These are phyloP conservation scores for Camelina hispida DNA, from an alignment of 345 rosid genomes.

Conservation along the genomic window DNA sequence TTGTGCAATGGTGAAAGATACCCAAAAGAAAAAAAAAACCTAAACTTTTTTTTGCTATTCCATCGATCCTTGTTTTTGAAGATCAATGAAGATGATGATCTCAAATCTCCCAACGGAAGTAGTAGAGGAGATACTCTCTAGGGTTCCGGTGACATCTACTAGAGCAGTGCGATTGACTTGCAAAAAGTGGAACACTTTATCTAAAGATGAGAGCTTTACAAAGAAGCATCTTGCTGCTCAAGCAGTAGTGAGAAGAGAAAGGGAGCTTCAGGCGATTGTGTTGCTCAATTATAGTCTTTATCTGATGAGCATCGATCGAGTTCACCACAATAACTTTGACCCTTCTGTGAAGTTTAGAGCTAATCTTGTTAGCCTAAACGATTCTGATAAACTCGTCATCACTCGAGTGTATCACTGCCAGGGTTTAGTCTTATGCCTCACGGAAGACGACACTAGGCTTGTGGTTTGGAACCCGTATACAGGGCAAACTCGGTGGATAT, in stretches of 20 bases:
- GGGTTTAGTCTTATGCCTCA: background rate
- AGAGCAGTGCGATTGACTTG: background rate
- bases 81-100: too few species aligned
- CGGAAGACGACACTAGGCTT: background rate
- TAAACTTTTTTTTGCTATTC: too few species aligned
- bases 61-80: too few species aligned
- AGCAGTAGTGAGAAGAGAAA: background rate
- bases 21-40: too few species aligned
- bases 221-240: background rate
- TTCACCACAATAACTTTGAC: background rate
- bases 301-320: background rate
- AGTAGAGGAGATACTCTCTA: too few species aligned
- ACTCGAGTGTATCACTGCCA: background rate
- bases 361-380: background rate
- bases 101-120: too few species aligned
- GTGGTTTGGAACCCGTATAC: background rate
- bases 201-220: background rate
- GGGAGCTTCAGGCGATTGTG: background rate
- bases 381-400: background rate
- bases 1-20: too few species aligned
- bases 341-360: background rate
- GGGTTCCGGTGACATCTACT: too few species aligned
- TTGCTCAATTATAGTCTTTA: background rate
- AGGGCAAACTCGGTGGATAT: background rate
- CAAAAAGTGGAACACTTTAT: background rate